Conservation (phyloP, 116 monocot genomes). For the Thalassia testudinum region DNA sequence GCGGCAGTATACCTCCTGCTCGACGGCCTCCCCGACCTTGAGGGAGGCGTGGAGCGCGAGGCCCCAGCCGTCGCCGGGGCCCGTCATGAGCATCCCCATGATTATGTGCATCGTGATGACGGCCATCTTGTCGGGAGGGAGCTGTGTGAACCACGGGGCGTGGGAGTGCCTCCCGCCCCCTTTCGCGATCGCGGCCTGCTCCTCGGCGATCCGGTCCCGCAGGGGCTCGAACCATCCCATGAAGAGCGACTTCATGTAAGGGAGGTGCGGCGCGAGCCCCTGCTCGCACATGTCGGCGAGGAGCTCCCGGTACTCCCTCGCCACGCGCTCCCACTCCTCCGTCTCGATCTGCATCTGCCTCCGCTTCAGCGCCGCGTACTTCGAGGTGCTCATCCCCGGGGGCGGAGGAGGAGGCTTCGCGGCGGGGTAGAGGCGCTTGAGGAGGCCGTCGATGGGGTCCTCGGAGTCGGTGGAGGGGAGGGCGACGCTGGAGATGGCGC, state of each 20-base stretch:
- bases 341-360: conserved; percentile 87
- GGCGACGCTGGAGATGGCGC: too few relatives aligned
- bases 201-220: conserved; percentile 45
- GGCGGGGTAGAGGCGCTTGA: too few relatives aligned
- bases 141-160: conserved; percentile 26
- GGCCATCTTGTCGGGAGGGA: conserved; percentile 90
- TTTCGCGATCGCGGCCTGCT: conserved; percentile 43
- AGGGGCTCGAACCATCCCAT: conserved; percentile 94
- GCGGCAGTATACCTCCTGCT: conserved; percentile 89
- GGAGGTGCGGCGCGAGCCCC: conserved; percentile 81
- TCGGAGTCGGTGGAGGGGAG: too few relatives aligned
- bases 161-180: conserved; percentile 23
- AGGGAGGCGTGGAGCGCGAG: conserved; percentile 63
- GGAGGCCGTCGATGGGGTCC: too few relatives aligned
- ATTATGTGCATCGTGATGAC: conserved; percentile 91
- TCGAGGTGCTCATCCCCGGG: conserved; percentile 14
- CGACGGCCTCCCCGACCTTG: conserved; percentile 68
- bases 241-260: conserved; percentile 83
- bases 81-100: conserved; percentile 71
- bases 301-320: conserved; percentile 80
- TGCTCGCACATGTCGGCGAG: conserved; percentile 76
- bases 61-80: conserved; percentile 42
- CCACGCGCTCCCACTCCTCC: conserved; percentile 89
- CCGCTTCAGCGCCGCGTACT: conserved; percentile 32
- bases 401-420: not conserved